Percentiles rank a stretch among this genome's conserved stretches.
These are phyloP conservation scores for Craterostigma plantagineum DNA, from an alignment of 257 asterid species.

Conservation along the genomic window DNA sequence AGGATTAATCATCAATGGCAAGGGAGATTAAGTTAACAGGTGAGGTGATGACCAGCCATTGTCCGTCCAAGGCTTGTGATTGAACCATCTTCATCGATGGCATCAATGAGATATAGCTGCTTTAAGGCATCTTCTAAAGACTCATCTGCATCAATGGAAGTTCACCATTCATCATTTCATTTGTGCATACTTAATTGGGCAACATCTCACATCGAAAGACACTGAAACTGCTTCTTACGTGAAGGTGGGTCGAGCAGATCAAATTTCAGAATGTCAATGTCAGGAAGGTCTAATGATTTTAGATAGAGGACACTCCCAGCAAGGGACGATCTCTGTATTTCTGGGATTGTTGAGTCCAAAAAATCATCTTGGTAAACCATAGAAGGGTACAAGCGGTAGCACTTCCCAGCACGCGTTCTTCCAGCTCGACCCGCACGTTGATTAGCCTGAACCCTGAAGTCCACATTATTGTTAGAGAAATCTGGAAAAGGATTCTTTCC, in stretches of 20 bases:
- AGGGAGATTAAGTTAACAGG: too few relatives aligned
- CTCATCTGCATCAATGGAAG: conserved; percentile 43
- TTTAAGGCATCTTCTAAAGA: conserved; percentile 86
- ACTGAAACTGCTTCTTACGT: conserved; percentile 22
- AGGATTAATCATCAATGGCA: too few relatives aligned
- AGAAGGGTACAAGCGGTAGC: conserved; percentile 78
- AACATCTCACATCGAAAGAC: too few relatives aligned
- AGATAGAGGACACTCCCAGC: conserved; percentile 88
- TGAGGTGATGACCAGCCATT: conserved; percentile 46
- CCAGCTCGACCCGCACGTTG: conserved; percentile 99
- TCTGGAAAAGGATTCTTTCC: neutral
- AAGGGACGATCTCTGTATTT: conserved; percentile 92
- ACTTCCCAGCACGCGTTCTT: conserved; percentile 90
- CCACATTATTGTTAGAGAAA: conserved; percentile 5
- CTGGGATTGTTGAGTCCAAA: conserved; percentile 84
- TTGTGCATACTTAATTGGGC: too few relatives aligned
- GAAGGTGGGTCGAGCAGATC: conserved; percentile 94
- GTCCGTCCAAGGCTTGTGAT: conserved; percentile 66
- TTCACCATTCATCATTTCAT: conserved; percentile 1
- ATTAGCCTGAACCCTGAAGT: conserved; percentile 83
- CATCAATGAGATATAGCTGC: conserved; percentile 77
- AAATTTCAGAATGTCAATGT: conserved; percentile 81
- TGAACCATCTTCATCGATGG: conserved; percentile 74
- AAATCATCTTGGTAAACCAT: conserved; percentile 55
- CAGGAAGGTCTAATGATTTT: conserved; percentile 81